Percentiles rank a stretch among this genome's conserved stretches.
Conservation (phyloP, 192 early-diverging fungal genomes). For the Linnemannia hyalina region DNA sequence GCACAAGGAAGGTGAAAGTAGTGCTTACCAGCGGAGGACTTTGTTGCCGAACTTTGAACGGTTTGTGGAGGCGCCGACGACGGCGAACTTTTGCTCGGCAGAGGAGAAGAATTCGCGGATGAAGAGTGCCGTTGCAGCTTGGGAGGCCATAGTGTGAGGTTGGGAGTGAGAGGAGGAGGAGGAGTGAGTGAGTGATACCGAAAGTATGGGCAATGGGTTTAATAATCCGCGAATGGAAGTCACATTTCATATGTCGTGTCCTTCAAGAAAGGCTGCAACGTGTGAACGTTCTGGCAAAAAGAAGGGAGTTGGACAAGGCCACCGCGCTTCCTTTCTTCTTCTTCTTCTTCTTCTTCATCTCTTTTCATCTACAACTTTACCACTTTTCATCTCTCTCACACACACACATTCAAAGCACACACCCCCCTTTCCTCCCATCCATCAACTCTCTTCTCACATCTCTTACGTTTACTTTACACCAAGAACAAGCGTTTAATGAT, state of each 20-base stretch:
- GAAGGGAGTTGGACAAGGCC: neutral
- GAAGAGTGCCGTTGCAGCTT: conserved; percentile 25
- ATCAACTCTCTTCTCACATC: neutral
- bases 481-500: neutral
- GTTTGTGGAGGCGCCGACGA: conserved; percentile 84
- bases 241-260: conserved; percentile 1
- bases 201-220: neutral
- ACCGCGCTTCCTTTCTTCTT: neutral
- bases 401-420: neutral
- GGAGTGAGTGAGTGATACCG: neutral
- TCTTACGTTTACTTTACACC: neutral
- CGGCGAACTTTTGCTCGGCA: conserved; percentile 68
- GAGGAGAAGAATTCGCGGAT: conserved; percentile 66
- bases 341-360: neutral
- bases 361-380: neutral
- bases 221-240: neutral
- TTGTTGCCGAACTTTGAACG: conserved; percentile 87
- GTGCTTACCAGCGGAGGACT: conserved; percentile 80
- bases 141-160: neutral
- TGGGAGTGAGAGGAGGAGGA: neutral
- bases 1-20: neutral
- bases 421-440: neutral
- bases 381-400: neutral
- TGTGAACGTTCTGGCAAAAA: neutral
- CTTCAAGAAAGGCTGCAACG: neutral